Percentiles rank a stretch among this genome's conserved stretches.
phyloP scores from a whole-genome alignment of 768 basidiomycete species.

The Hericium alpestre region DNA sequence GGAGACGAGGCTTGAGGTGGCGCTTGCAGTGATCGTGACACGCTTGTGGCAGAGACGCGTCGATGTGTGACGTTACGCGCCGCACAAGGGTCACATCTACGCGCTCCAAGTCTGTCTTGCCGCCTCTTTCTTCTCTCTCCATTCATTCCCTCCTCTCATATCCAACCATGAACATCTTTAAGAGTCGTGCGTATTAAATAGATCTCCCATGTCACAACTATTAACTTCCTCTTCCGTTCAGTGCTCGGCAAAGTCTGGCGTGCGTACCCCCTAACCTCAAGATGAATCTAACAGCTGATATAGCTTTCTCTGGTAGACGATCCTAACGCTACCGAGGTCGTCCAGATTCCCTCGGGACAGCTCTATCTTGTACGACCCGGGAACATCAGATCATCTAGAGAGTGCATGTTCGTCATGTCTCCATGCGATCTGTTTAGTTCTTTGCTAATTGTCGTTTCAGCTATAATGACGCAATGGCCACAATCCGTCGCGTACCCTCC shows the following conservation, averaged over 20 bases:
- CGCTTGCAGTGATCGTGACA: background rate
- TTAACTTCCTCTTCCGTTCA: constrained; percentile 24
- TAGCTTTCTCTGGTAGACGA: constrained; percentile 52
- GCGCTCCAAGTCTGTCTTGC: constrained; percentile 13
- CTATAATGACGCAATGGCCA: constrained; percentile 91
- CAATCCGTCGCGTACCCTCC: constrained; percentile 74
- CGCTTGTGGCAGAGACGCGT: background rate
- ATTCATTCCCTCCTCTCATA: constrained; percentile 11
- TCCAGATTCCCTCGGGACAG: constrained; percentile 86
- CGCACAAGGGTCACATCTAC: constrained; percentile 7
- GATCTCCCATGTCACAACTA: background rate
- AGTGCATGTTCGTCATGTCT: constrained; percentile 78
- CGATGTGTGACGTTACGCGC: constrained; percentile 7
- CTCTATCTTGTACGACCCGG: constrained; percentile 87
- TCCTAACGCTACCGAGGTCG: constrained; percentile 88
- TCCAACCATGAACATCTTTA: constrained; percentile 73
- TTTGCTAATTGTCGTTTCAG: constrained; percentile 29
- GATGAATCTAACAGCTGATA: constrained; percentile 6
- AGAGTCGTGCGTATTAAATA: constrained; percentile 39
- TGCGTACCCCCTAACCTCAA: constrained; percentile 32
- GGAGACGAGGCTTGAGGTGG: background rate
- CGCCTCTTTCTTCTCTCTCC: constrained; percentile 5
- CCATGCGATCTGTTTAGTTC: background rate
- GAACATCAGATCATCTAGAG: constrained; percentile 81
- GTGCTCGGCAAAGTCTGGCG: constrained; percentile 94